Percentiles rank a stretch among this genome's conserved stretches.
Evolutionary conservation across 73 alveolate genomes (phyloP).

Genomic region (Tetrahymena elliotti): DNA sequence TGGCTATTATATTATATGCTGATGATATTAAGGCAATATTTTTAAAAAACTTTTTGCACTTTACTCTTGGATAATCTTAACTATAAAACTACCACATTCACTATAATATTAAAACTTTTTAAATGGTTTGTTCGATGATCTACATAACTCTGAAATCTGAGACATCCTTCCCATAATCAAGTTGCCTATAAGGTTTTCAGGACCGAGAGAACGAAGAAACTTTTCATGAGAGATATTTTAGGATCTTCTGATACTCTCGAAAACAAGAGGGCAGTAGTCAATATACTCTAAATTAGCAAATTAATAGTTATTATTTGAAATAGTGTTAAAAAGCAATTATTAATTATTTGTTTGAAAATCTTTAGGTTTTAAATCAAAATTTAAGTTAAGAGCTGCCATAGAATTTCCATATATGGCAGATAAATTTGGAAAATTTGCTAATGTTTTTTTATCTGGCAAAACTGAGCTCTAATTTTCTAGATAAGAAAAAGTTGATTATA

Average conservation of each 20-base stretch:
- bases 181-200: constrained; percentile 54
- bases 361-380: neutral
- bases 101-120: neutral
- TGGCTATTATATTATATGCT: neutral
- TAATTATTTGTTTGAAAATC: neutral
- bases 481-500: neutral
- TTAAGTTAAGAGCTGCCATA: neutral
- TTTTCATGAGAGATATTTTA: constrained; percentile 48
- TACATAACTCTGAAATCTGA: constrained; percentile 32
- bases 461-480: neutral
- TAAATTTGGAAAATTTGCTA: neutral
- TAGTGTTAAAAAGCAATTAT: neutral
- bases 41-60: neutral
- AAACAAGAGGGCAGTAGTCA: constrained; percentile 78
- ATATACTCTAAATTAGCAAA: constrained; percentile 42
- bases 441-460: neutral
- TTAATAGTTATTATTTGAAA: neutral
- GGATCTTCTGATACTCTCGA: constrained; percentile 55
- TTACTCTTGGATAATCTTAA: neutral
- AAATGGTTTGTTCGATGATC: neutral
- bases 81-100: neutral
- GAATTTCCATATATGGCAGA: neutral
- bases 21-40: neutral
- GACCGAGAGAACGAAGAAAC: constrained; percentile 63
- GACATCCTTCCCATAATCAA: constrained; percentile 36